Evolutionary conservation across 2,329 filamentous ascomycete genomes (phyloP).

Genomic region (Penicillium vulpinum): DNA sequence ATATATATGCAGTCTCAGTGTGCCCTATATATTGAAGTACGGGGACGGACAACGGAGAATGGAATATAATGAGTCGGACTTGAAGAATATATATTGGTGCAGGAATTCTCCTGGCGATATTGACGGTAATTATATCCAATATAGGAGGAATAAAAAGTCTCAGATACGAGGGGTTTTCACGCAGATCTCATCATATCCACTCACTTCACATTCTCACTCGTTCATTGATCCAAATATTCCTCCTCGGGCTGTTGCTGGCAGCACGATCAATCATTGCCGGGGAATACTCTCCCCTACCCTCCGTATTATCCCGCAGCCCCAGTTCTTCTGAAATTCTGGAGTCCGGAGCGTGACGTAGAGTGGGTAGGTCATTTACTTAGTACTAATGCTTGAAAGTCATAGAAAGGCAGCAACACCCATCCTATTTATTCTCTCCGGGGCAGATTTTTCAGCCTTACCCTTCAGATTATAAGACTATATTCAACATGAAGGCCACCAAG

Average conservation of each 20-base stretch:
- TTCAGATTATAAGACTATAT: not conserved
- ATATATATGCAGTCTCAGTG: not conserved
- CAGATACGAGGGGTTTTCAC: not conserved
- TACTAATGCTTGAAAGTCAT: not conserved
- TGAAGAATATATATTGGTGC: not conserved
- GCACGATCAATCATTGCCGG: constrained; percentile 1
- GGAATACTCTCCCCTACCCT: constrained; percentile 12
- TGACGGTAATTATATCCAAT: not conserved
- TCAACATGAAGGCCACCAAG: constrained; percentile 26
- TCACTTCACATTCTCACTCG: not conserved
- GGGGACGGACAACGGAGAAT: not conserved
- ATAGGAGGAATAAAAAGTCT: not conserved
- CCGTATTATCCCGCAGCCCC: constrained; percentile 18
- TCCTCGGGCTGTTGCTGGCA: constrained; percentile 6
- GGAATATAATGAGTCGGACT: not conserved
- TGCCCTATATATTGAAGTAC: not conserved
- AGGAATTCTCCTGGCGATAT: not conserved
- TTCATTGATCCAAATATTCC: constrained; percentile 1
- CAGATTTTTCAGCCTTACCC: not conserved
- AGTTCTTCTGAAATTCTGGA: constrained; percentile 17
- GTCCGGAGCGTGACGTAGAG: constrained; percentile 19
- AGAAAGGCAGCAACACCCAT: not conserved
- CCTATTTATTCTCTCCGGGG: not conserved
- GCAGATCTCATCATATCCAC: not conserved
- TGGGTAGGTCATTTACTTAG: not conserved